These are phyloP conservation scores for Tetrahymena elliotti DNA, from an alignment of 73 alveolate species.

Conservation along the genomic window DNA sequence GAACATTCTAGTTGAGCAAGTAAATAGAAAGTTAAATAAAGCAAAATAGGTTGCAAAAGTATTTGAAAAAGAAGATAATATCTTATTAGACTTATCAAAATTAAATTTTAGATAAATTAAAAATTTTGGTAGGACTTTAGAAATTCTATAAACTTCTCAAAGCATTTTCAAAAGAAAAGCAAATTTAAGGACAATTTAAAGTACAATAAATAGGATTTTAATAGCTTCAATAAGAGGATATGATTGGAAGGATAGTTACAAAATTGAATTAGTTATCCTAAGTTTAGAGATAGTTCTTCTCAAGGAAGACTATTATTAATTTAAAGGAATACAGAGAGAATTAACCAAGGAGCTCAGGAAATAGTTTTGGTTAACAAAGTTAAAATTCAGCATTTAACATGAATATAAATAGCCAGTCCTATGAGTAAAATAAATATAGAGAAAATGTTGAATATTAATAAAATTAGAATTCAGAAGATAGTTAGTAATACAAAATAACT, in stretches of 20 bases:
- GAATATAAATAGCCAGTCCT: background rate
- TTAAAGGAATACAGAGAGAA: background rate
- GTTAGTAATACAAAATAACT: background rate
- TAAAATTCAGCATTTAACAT: background rate
- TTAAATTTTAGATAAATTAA: background rate
- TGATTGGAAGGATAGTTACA: background rate
- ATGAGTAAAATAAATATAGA: background rate
- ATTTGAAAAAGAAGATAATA: background rate
- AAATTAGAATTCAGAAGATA: background rate
- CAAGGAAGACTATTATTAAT: background rate
- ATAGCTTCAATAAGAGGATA: background rate
- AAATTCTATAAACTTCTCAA: background rate
- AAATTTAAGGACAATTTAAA: background rate
- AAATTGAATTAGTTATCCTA: background rate
- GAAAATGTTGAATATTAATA: background rate
- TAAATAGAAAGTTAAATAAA: no score
- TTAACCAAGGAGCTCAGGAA: background rate
- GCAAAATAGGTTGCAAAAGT: background rate
- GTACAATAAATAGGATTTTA: background rate
- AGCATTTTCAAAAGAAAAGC: background rate
- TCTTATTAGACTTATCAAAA: no score
- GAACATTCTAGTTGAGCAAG: background rate
- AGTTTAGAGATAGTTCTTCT: background rate
- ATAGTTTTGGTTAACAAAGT: background rate
- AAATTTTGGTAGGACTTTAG: background rate